A percentile compares a stretch with the other conserved stretches of the same genome.
Evolutionary conservation across 352 stramenopile species (phyloP).

Genomic region (Phytophthora megakarya): DNA sequence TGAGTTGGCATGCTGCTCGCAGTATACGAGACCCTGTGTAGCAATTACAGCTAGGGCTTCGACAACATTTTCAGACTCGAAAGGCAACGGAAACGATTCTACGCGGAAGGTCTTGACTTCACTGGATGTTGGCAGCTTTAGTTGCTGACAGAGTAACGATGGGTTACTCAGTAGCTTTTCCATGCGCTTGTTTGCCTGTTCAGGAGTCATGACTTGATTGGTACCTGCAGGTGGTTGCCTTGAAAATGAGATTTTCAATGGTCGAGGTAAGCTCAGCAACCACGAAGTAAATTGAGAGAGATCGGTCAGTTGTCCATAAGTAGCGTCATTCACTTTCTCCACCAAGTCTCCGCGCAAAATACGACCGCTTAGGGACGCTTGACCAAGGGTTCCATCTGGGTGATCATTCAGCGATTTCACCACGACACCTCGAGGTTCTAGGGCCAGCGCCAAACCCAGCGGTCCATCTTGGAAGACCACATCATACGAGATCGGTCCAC

Average conservation of each 20-base stretch:
- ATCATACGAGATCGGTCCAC: slow-evolving; percentile 42
- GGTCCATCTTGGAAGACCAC: slow-evolving; percentile 76
- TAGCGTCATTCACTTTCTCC: slow-evolving; percentile 70
- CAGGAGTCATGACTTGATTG: not conserved
- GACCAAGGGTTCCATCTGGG: slow-evolving; percentile 60
- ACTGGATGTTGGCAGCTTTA: slow-evolving; percentile 29
- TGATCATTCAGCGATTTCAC: slow-evolving; percentile 85
- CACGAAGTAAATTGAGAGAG: slow-evolving; percentile 83
- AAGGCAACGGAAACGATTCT: slow-evolving; percentile 42
- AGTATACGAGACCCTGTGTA: slow-evolving; percentile 43
- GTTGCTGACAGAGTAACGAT: slow-evolving; percentile 32
- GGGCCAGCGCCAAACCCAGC: slow-evolving; percentile 72
- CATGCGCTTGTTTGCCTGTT: slow-evolving; percentile 27
- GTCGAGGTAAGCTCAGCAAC: slow-evolving; percentile 67
- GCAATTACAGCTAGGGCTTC: slow-evolving; percentile 43
- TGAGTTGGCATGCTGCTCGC: slow-evolving; percentile 23
- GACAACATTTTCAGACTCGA: slow-evolving; percentile 48
- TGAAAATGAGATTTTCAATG: slow-evolving; percentile 71
- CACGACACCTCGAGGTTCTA: slow-evolving; percentile 68
- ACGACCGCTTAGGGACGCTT: slow-evolving; percentile 68
- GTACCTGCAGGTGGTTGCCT: slow-evolving; percentile 27
- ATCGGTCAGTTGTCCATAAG: slow-evolving; percentile 66
- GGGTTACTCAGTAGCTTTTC: slow-evolving; percentile 28
- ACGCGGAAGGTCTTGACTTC: slow-evolving; percentile 49
- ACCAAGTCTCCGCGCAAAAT: slow-evolving; percentile 76